Conservation (phyloP, 768 basidiomycete genomes). For the Calocera cornea region DNA sequence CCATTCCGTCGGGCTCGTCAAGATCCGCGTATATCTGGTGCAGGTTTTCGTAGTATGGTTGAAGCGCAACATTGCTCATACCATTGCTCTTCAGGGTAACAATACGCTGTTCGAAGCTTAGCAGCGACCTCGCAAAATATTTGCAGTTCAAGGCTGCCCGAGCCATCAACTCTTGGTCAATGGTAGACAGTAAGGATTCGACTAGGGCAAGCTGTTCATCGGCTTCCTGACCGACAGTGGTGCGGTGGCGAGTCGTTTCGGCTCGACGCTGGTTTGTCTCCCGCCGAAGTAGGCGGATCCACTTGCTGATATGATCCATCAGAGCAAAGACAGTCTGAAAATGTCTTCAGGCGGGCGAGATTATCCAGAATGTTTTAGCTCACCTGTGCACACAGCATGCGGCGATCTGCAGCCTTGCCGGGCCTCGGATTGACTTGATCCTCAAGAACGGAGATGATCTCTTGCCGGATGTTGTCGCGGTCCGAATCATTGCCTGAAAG, state of each 20-base stretch:
- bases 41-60: slow-evolving; percentile 70
- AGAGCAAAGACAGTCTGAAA: slow-evolving; percentile 79
- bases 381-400: slow-evolving; percentile 87
- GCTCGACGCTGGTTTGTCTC: slow-evolving; percentile 39
- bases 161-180: slow-evolving; percentile 80
- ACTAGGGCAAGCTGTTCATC: slow-evolving; percentile 55
- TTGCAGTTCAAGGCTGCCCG: slow-evolving; percentile 89
- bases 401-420: slow-evolving; percentile 56
- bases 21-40: slow-evolving; percentile 94
- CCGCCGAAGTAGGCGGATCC: slow-evolving; percentile 65
- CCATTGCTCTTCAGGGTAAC: slow-evolving; percentile 32
- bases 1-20: slow-evolving; percentile 99
- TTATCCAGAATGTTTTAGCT: not conserved
- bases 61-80: slow-evolving; percentile 36
- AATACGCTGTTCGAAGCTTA: slow-evolving; percentile 86
- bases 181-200: slow-evolving; percentile 68
- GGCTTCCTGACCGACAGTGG: slow-evolving; percentile 20
- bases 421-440: slow-evolving; percentile 67
- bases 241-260: slow-evolving; percentile 27
- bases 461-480: slow-evolving; percentile 49
- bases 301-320: slow-evolving; percentile 87
- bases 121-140: slow-evolving; percentile 82
- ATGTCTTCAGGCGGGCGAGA: not conserved
- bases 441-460: slow-evolving; percentile 67
- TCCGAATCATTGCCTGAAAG: slow-evolving; percentile 57